Evolutionary conservation across 2,329 filamentous ascomycete species (phyloP).

Genomic region (Cercospora sesami): DNA sequence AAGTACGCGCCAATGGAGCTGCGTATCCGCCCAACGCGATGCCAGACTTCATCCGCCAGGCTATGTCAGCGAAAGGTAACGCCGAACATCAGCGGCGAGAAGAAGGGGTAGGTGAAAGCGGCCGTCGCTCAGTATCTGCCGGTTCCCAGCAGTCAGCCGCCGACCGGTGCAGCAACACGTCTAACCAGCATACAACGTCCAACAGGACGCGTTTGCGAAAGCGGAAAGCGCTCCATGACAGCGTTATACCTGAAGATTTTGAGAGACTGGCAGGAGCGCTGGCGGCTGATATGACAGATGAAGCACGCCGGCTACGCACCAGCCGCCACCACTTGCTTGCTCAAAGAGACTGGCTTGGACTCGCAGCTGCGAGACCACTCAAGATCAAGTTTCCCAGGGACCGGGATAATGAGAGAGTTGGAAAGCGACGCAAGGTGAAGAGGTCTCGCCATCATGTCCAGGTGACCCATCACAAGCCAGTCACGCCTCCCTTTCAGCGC

Average conservation of each 20-base stretch:
- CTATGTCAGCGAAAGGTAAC: constrained; percentile 8
- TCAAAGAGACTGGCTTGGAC: constrained; percentile 37
- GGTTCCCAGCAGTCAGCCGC: neutral
- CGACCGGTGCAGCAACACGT: neutral
- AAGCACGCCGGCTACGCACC: neutral
- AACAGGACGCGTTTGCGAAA: neutral
- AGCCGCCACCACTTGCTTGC: constrained; percentile 30
- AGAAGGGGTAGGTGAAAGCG: neutral
- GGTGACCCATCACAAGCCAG: constrained; percentile 12
- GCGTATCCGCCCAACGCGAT: constrained; percentile 16
- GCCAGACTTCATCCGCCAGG: constrained; percentile 19
- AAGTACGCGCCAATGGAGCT: constrained; percentile 33
- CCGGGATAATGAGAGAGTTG: constrained; percentile 31
- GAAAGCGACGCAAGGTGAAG: constrained; percentile 35
- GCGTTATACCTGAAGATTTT: neutral
- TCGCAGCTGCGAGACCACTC: constrained; percentile 32
- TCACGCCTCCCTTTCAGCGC: constrained; percentile 28
- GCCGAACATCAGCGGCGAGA: neutral
- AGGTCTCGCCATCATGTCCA: constrained; percentile 14
- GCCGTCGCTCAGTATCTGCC: neutral
- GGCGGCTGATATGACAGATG: neutral
- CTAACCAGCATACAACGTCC: neutral
- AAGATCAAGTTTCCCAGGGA: constrained; percentile 29
- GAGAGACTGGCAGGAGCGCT: neutral
- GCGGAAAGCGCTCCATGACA: neutral